Conservation (phyloP, 192 early-diverging fungal genomes). For the Spizellomyces punctatus region DNA sequence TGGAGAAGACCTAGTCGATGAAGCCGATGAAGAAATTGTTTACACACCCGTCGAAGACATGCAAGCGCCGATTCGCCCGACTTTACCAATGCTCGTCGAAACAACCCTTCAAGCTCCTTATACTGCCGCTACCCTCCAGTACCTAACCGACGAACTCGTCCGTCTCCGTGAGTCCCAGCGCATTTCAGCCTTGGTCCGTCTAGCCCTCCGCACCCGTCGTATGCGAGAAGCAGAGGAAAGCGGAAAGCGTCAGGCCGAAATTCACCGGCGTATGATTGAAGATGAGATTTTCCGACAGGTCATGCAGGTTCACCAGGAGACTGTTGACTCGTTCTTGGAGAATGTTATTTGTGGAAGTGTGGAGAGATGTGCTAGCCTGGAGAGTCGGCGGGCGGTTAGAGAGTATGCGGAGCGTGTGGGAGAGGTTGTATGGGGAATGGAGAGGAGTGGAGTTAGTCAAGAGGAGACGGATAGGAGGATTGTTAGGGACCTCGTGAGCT, state of each 20-base stretch:
- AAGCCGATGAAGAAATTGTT: slow-evolving; percentile 11
- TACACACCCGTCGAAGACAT: background rate
- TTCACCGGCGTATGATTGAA: slow-evolving; percentile 47
- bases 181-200: slow-evolving; percentile 56
- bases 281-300: slow-evolving; percentile 60
- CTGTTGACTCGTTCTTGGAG: slow-evolving; percentile 61
- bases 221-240: slow-evolving; percentile 64
- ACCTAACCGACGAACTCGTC: slow-evolving; percentile 56
- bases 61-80: background rate
- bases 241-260: slow-evolving; percentile 51
- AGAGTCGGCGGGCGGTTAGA: slow-evolving; percentile 49
- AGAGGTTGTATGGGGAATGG: slow-evolving; percentile 37
- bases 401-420: slow-evolving; percentile 44
- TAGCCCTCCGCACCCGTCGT: slow-evolving; percentile 58
- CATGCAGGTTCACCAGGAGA: slow-evolving; percentile 59
- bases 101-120: slow-evolving; percentile 9
- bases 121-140: slow-evolving; percentile 48
- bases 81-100: background rate
- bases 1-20: background rate
- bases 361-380: slow-evolving; percentile 37
- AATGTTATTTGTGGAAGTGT: slow-evolving; percentile 48
- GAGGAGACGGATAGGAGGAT: slow-evolving; percentile 18
- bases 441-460: background rate
- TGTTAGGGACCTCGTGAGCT: slow-evolving; percentile 54
- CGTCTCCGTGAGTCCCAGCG: slow-evolving; percentile 55